Evolutionary conservation across 2,329 filamentous ascomycete species (phyloP).

Genomic region (Diaporthe sp.): DNA sequence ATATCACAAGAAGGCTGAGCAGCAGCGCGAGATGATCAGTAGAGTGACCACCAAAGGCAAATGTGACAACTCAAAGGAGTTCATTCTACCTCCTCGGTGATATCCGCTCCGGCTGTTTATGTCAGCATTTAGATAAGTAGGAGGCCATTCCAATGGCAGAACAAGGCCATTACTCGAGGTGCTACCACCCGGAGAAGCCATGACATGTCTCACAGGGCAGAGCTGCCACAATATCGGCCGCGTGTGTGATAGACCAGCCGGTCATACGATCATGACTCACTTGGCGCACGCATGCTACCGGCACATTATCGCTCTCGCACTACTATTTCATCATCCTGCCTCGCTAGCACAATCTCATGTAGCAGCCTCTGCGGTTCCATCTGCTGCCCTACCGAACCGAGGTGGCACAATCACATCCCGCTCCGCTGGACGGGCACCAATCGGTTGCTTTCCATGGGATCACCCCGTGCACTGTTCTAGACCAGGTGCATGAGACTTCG

Average conservation of each 20-base stretch:
- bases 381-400: constrained; percentile 4
- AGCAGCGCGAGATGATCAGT: not conserved
- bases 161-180: not conserved
- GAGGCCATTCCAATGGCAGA: not conserved
- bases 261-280: constrained; percentile 34
- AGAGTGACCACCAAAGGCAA: not conserved
- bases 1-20: too few relatives aligned
- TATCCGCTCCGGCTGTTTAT: not conserved
- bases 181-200: not conserved
- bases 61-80: not conserved
- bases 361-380: constrained; percentile 14
- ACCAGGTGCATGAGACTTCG: not conserved
- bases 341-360: constrained; percentile 15
- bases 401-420: constrained; percentile 12
- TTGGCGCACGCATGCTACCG: not conserved
- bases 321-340: constrained; percentile 34
- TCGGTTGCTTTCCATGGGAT: not conserved
- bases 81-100: not conserved
- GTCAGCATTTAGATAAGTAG: too few relatives aligned
- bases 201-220: constrained; percentile 10
- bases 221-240: constrained; percentile 5
- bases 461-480: not conserved
- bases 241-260: not conserved
- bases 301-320: constrained; percentile 13
- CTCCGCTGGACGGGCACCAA: constrained; percentile 14